Evolutionary conservation across 2,329 filamentous ascomycete species (phyloP).

Genomic region (Ilyonectria mors-panacis): DNA sequence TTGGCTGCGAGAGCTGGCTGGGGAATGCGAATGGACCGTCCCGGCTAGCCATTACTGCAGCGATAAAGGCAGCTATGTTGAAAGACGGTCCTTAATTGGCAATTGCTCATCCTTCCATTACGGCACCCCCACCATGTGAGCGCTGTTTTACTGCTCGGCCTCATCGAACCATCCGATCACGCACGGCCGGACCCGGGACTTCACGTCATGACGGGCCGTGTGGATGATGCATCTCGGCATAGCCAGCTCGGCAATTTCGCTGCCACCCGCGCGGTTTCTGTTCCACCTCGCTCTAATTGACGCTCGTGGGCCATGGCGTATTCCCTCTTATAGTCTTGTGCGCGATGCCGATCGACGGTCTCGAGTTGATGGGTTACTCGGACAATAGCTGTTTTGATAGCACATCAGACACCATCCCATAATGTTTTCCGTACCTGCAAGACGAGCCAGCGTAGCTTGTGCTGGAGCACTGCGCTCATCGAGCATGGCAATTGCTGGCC

Average conservation of each 20-base stretch:
- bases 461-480: slow-evolving; percentile 13
- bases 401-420: slow-evolving; percentile 6
- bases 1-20: slow-evolving; percentile 10
- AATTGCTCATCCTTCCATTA: slow-evolving; percentile 17
- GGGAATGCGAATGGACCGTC: background rate
- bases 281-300: slow-evolving; percentile 9
- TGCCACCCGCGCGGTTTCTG: background rate
- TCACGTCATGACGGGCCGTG: slow-evolving; percentile 25
- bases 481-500: slow-evolving; percentile 16
- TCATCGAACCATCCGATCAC: slow-evolving; percentile 23
- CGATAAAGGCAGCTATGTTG: background rate
- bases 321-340: slow-evolving; percentile 22
- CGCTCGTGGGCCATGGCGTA: background rate
- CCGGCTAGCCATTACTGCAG: background rate
- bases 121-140: slow-evolving; percentile 17
- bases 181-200: slow-evolving; percentile 23
- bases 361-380: slow-evolving; percentile 13
- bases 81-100: background rate
- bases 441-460: slow-evolving; percentile 17
- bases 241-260: slow-evolving; percentile 22
- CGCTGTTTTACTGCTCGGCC: slow-evolving; percentile 10
- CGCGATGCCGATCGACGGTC: slow-evolving; percentile 6
- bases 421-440: slow-evolving; percentile 26
- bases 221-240: slow-evolving; percentile 27
- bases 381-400: slow-evolving; percentile 24